Evolutionary conservation across 441 rosid genomes (phyloP).

Genomic region (Adansonia madagascariensis): DNA sequence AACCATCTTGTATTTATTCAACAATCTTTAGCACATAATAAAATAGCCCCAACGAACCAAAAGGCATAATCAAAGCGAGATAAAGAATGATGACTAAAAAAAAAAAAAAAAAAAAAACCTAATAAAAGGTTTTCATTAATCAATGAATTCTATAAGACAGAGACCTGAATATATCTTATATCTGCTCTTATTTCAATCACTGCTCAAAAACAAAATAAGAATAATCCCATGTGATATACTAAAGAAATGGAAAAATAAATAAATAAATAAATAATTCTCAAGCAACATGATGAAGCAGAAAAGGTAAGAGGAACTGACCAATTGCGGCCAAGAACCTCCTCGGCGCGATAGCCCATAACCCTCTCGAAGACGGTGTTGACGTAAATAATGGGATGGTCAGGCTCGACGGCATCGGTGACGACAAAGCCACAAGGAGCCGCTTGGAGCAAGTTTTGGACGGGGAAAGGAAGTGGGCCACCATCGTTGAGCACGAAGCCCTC

Average conservation of each 20-base stretch:
- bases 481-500: constrained; percentile 55
- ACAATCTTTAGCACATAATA: neutral
- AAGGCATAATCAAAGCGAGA: neutral
- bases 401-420: constrained; percentile 87
- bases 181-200: too few relatives aligned
- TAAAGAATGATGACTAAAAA: neutral
- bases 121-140: neutral
- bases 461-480: constrained; percentile 69
- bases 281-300: neutral
- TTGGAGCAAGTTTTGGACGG: constrained; percentile 64
- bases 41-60: neutral
- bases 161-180: too few relatives aligned
- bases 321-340: constrained; percentile 89
- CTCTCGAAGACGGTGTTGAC: constrained; percentile 88
- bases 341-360: constrained; percentile 90
- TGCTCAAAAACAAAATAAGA: too few relatives aligned
- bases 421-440: constrained; percentile 89
- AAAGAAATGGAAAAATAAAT: neutral
- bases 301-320: constrained; percentile 54
- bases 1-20: neutral
- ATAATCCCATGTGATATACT: neutral
- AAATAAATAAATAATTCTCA: neutral
- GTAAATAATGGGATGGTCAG: constrained; percentile 89
- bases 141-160: neutral
- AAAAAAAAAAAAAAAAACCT: neutral